Percentiles rank a stretch among this genome's conserved stretches.
These are phyloP conservation scores for Leishmania braziliensis DNA, from an alignment of 208 protist species.

Conservation along the genomic window DNA sequence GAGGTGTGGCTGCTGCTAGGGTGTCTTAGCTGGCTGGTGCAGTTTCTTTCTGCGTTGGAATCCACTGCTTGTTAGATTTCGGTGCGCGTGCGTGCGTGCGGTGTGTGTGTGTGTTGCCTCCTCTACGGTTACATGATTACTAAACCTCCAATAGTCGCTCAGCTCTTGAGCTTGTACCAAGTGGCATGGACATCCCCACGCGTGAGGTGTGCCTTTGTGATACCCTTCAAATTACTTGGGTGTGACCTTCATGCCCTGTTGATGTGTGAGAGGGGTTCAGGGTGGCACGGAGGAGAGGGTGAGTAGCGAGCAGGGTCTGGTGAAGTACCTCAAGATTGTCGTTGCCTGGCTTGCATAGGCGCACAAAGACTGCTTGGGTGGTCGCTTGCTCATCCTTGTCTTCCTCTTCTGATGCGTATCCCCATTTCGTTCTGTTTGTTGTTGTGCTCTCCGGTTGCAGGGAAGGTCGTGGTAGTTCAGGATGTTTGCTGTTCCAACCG, in stretches of 20 bases:
- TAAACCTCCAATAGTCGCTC: neutral
- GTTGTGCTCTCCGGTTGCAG: neutral
- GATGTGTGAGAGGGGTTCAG: neutral
- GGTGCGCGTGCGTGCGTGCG: neutral
- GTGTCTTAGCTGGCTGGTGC: neutral
- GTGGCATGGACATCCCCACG: neutral
- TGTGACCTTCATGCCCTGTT: neutral
- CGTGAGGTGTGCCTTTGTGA: neutral
- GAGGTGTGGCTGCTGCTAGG: too few species aligned
- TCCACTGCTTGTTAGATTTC: neutral
- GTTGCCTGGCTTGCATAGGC: neutral
- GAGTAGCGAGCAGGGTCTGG: neutral
- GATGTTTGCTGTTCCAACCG: neutral
- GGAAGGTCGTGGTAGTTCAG: neutral
- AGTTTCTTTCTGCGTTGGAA: neutral
- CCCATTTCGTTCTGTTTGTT: neutral
- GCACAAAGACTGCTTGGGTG: neutral
- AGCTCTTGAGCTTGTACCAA: neutral
- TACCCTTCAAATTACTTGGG: neutral
- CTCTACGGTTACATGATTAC: neutral
- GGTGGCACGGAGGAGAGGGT: neutral
- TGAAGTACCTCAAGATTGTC: neutral
- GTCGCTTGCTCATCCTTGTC: conserved; percentile 1
- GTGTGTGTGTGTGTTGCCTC: neutral
- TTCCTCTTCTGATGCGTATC: neutral